Base-by-base conservation (phyloP, 495 filamentous ascomycete genomes). In the Usnea hakonensis region DNA sequence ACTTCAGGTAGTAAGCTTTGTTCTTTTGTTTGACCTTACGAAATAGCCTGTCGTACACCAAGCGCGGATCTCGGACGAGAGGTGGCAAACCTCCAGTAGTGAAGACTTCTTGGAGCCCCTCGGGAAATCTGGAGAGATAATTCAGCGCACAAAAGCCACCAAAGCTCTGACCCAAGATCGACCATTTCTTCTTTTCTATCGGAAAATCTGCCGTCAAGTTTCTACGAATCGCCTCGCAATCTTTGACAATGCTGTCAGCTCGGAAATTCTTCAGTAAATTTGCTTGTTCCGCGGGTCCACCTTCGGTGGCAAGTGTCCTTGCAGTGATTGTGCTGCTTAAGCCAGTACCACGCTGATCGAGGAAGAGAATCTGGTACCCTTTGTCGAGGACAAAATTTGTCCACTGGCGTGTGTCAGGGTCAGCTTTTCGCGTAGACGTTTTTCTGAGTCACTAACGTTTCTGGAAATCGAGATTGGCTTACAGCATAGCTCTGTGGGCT, bases 191-290 rank as follows among this genome's bases (percentile, higher is more conserved):
- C 68, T 89, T 84, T 19, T 86, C 84, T 23, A 79, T 76, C 1
- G 89, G 86, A 52, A 85, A 89, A 23, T 87, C 83, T 5, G 77
- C 73, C 0, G 87, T 92, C 62, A 97, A 75, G 35, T 77, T 84
- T 58, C 85, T 78, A 1, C 93, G 82, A 26, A 97, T 83, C 13
- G 91, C 90, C 68, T 97, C 93, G 61, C 87, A 90, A 67, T 97
- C 93, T 55, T 82, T 85, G 37, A 97, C 91, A 54, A 90, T 92
- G 64, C 79, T 92, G 74, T 96, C 92, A 17, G 93, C 93, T 32
- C 94, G 84, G 75, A 96, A 96, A 41, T 85, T 76, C 75, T 90
- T 92, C 52, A 97, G 77, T 65, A 95, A 95, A 57, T 85, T 80
- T 35, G 87, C 90, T 72, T 97, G 91, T 37, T 77, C 74, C 53